Evolutionary conservation across 495 filamentous ascomycete genomes (phyloP), one percentile per base, ranked within the genome.

Genomic region (Aspergillus indologenus): DNA sequence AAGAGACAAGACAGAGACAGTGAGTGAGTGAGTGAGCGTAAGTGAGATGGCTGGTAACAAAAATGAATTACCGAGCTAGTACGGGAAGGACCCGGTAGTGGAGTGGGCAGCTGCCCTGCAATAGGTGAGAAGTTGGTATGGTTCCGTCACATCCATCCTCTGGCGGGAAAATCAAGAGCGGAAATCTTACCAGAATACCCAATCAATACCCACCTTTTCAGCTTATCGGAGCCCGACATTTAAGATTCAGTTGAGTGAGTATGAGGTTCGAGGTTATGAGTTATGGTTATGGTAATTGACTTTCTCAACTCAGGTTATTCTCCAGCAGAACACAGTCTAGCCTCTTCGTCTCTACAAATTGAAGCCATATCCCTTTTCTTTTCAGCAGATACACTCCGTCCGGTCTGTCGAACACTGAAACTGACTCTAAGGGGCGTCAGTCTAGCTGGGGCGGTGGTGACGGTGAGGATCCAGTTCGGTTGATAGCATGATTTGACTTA

Each of bases 1-100:
- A n/a, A 21, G 23, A 31, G 24, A 18, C 45, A 31, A 59, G 48
- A 29, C 20, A 58, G 17, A 23, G 20, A 29, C 2, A 52, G 22
- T 40, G 8, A 24, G 49, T n/a, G 43, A 42, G 34, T 52, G 21
- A 56, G n/a, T 52, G 45, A 61, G 54, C 48, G 54, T 61, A 47
- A 46, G 59, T 22, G 58, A 23, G 54, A 19, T 23, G 34, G 31
- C 20, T 18, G 26, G 34, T 12, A 15, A 22, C 12, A 21, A 21
- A 23, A 23, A 22, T 11, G 15, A 15, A 20, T 51, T 51, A 51
- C 48, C 47, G 14, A 29, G 1, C 22, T 29, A 11, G 48, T 51
- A 51, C 48, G 17, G 12, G 23, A 29, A 51, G 21, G 24, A n/a
- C 23, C 17, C 45, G 48, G 23, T 7, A 11, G 12, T 48, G 20